Evolutionary conservation across 2,329 filamentous ascomycete genomes (phyloP).

Genomic region (Acrodontium crateriforme): DNA sequence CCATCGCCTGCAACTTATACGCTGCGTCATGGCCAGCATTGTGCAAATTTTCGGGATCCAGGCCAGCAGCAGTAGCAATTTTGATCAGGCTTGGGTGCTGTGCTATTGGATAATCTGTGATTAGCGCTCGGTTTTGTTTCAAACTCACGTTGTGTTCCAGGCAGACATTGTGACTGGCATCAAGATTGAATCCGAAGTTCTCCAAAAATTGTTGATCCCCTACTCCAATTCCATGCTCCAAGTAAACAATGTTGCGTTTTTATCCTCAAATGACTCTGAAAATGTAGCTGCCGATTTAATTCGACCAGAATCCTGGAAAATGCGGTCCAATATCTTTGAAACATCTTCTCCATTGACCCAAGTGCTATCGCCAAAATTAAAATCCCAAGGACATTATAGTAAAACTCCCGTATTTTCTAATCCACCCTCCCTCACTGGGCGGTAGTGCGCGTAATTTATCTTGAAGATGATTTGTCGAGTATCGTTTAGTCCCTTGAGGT

Average conservation of each 20-base stretch:
- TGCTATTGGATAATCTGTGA: no score
- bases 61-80: slow-evolving; percentile 6
- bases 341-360: slow-evolving; percentile 7
- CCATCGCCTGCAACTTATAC: slow-evolving; percentile 14
- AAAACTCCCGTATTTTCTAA: slow-evolving; percentile 14
- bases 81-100: no score
- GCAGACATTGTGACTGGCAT: no score
- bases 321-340: slow-evolving; percentile 3
- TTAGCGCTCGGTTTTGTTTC: no score
- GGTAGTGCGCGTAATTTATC: slow-evolving; percentile 13
- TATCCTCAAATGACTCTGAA: no score
- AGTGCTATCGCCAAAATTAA: slow-evolving; percentile 14
- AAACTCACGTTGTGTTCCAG: no score
- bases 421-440: slow-evolving; percentile 11
- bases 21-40: slow-evolving; percentile 19
- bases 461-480: slow-evolving; percentile 7
- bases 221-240: no score
- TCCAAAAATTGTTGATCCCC: no score
- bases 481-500: slow-evolving; percentile 4
- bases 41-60: slow-evolving; percentile 11
- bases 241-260: slow-evolving; percentile 14
- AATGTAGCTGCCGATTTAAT: no score
- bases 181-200: no score
- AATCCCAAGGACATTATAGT: slow-evolving; percentile 14
- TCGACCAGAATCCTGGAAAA: no score